phyloP scores from a whole-genome alignment of 2,329 filamentous ascomycete genomes.

The Colletotrichum ledebouriae region DNA sequence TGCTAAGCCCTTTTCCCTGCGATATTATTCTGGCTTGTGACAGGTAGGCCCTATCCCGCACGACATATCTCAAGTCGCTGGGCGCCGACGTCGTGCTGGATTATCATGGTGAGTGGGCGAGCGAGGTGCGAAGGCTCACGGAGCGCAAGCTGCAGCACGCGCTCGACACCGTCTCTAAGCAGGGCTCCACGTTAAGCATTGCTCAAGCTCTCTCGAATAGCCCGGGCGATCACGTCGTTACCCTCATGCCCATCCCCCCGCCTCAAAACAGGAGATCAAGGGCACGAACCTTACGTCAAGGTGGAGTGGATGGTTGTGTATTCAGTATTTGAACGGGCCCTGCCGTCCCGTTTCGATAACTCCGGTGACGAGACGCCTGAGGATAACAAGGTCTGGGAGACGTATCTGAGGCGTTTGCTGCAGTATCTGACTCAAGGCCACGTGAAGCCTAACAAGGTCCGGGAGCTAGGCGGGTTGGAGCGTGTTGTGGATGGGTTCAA shows the following conservation, averaged over 20 bases:
- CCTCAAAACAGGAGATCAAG: slow-evolving; percentile 5
- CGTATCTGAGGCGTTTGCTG: slow-evolving; percentile 10
- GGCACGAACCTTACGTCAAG: not conserved
- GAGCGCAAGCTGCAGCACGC: slow-evolving; percentile 40
- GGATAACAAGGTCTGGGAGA: slow-evolving; percentile 26
- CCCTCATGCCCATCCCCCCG: slow-evolving; percentile 38
- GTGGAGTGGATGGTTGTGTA: slow-evolving; percentile 18
- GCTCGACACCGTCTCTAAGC: slow-evolving; percentile 50
- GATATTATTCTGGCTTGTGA: no score
- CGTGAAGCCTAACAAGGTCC: not conserved
- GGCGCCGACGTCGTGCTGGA: slow-evolving; percentile 63
- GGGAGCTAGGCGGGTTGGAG: not conserved
- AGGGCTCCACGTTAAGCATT: slow-evolving; percentile 47
- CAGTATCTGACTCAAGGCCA: not conserved
- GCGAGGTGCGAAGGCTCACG: slow-evolving; percentile 39
- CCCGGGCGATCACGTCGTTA: slow-evolving; percentile 48
- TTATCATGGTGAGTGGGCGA: slow-evolving; percentile 49
- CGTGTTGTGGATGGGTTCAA: slow-evolving; percentile 7
- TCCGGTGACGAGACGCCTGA: slow-evolving; percentile 19
- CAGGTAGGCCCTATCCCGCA: no score
- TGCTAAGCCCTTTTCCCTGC: no score
- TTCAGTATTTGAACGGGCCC: slow-evolving; percentile 8
- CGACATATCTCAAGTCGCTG: slow-evolving; percentile 54
- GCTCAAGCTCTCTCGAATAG: slow-evolving; percentile 44
- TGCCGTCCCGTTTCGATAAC: slow-evolving; percentile 16